Evolutionary conservation across 1,284 basidiomycete species (phyloP), one percentile per base, ranked within the genome.

Genomic region (Leucoagaricus sp.): DNA sequence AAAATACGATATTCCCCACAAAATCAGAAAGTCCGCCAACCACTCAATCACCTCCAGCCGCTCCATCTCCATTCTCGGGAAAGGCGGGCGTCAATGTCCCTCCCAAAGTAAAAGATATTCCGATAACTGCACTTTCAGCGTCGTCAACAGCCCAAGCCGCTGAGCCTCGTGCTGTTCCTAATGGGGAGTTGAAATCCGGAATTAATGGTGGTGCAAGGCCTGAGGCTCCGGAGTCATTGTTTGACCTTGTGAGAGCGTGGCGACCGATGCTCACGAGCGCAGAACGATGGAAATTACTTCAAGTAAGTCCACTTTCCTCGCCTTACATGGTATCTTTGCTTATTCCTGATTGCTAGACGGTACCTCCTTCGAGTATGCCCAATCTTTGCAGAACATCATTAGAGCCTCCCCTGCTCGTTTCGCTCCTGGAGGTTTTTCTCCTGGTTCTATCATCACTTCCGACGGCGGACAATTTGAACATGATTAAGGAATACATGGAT

Each of bases 351-450:
- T 36, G 49, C 38, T 62, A 88, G 82, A 75, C 75, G 38, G 75
- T 90, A 46, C 69, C 80, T 0, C 82, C 87, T 0, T 44, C 70
- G 6, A 70, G 73, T n/a, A 67, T 90, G 10, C 84, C 85, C 0
- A 59, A 73, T 0, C 68, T 91, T 42, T 88, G 87, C 69, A 79
- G 86, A 63, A 81, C 75, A 0, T 87, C 87, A 0, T 75, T 92
- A 26, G 88, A 89, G 46, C 80, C 89, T 0, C 65, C 75, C 1
- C 64, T 87, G 15, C 76, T 92, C 7, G 74, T 74, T 2, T 79
- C 81, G 1, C 75, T 91, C 21, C 69, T 90, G 12, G 69, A 75
- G 36, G 78, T 76, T 5, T 80, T 88, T 55, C 66, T 66, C 13
- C 63, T 65, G 0, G 67, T 78, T 0, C 65, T 84, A 47, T 61